These are phyloP conservation scores for Viola pubescens DNA, from an alignment of 441 rosid species.

Conservation along the genomic window DNA sequence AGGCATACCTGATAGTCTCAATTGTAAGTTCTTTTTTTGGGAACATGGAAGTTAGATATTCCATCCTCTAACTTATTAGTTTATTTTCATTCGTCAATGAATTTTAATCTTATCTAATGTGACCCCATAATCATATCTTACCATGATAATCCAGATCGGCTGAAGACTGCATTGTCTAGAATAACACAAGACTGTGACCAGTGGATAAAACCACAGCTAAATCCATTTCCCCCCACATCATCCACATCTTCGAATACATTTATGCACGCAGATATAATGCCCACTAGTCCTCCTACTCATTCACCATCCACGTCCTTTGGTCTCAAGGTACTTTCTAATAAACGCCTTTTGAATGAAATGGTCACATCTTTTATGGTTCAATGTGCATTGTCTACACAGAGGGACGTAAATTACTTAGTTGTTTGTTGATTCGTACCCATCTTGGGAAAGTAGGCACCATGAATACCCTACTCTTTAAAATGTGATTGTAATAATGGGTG, in stretches of 20 bases:
- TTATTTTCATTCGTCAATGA: neutral
- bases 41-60: neutral
- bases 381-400: neutral
- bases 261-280: slow-evolving; percentile 56
- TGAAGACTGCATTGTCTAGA: slow-evolving; percentile 70
- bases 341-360: neutral
- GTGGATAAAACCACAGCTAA: slow-evolving; percentile 66
- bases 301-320: slow-evolving; percentile 48
- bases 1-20: slow-evolving; percentile 41
- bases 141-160: slow-evolving; percentile 50
- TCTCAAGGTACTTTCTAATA: slow-evolving; percentile 75
- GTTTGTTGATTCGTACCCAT: too few species aligned
- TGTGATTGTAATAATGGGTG: too few species aligned
- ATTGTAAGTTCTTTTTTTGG: slow-evolving; percentile 44
- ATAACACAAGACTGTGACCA: slow-evolving; percentile 89
- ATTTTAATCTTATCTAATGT: neutral
- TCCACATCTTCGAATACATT: slow-evolving; percentile 36
- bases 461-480: too few species aligned
- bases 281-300: slow-evolving; percentile 49
- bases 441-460: too few species aligned
- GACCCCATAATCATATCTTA: slow-evolving; percentile 8
- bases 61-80: neutral
- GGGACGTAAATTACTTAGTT: neutral
- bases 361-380: neutral
- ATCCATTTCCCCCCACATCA: slow-evolving; percentile 42